phyloP scores from a whole-genome alignment of 1,139 yeast species.

The Waltiozyma solani region DNA sequence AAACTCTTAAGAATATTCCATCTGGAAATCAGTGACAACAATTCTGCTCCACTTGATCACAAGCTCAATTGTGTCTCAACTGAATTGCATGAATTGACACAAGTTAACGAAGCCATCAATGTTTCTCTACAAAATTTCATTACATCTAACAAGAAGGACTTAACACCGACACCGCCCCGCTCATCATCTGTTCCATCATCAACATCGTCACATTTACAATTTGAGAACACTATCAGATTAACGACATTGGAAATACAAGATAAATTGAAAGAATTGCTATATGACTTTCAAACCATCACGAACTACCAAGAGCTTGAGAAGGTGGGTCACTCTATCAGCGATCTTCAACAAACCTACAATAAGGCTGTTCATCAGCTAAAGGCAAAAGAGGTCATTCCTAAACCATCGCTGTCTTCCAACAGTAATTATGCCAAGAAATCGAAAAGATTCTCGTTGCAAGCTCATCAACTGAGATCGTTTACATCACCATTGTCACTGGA shows the following conservation, averaged over 20 bases:
- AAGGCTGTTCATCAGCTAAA: background rate
- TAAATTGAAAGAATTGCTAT: slow-evolving; percentile 11
- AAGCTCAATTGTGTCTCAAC: background rate
- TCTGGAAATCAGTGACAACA: background rate
- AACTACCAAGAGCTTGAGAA: slow-evolving; percentile 7
- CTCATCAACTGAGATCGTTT: slow-evolving; percentile 2
- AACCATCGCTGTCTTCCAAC: background rate
- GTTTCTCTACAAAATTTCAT: background rate
- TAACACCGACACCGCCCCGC: too few relatives aligned
- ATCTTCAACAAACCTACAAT: slow-evolving; percentile 8
- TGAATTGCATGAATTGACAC: background rate
- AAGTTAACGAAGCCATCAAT: background rate
- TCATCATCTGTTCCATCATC: background rate
- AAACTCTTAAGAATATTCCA: slow-evolving; percentile 7
- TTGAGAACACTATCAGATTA: background rate
- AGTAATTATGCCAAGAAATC: background rate
- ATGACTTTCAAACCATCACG: slow-evolving; percentile 8
- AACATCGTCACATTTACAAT: background rate
- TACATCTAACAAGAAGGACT: background rate
- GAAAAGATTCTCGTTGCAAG: slow-evolving; percentile 15
- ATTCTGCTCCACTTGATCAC: background rate
- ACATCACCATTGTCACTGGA: slow-evolving; percentile 9
- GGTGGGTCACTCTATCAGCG: slow-evolving; percentile 9
- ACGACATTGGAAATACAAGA: slow-evolving; percentile 5
- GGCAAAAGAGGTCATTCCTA: background rate